Base-by-base conservation (phyloP, 192 early-diverging fungal species). In the Gryganskiella cystojenkinii region DNA sequence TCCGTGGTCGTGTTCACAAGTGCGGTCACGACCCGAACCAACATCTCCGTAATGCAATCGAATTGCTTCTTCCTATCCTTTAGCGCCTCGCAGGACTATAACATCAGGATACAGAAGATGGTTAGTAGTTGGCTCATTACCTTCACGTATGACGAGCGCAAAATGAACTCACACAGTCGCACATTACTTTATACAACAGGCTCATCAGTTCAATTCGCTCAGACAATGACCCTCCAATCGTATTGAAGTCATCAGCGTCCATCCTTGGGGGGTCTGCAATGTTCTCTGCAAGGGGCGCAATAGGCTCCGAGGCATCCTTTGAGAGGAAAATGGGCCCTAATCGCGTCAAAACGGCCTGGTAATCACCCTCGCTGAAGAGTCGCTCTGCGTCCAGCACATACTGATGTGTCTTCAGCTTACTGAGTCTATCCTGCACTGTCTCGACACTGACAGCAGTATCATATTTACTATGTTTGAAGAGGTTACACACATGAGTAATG, bases 131-230 rank as follows among this genome's bases (percentile, higher is more conserved):
- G 25, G 15, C 11, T 9, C n/a, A 1, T n/a, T 35, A 9, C n/a
- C n/a, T 4, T 28, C 25, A 20, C 25, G 5, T 7, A 17, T 31
- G 13, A 6, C 27, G n/a, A 6, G 33, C 5, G 45, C 2, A 45
- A 50, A 30, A 40, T 13, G 3, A 1, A 17, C 44, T 3, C 14
- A 45, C n/a, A n/a, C n/a, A n/a, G n/a, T n/a, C n/a, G n/a, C n/a
- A n/a, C n/a, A n/a, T n/a, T 61, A 80, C 83, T 68, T 81, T 80
- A 49, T 81, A 81, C 9, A 85, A 49, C 25, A 85, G 25, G 0
- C 20, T 42, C 67, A 85, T 69, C 31, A 80, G 69, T 40, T 71
- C 71, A 27, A 72, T n/a, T 10, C 64, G 61, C 61, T 80, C 72
- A 9, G 76, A 63, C n/a, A 82, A n/a, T 8, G 81, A 68, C 4